Evolutionary conservation across 495 filamentous ascomycete species (phyloP).

Genomic region (Hyaloscypha hepaticicola): DNA sequence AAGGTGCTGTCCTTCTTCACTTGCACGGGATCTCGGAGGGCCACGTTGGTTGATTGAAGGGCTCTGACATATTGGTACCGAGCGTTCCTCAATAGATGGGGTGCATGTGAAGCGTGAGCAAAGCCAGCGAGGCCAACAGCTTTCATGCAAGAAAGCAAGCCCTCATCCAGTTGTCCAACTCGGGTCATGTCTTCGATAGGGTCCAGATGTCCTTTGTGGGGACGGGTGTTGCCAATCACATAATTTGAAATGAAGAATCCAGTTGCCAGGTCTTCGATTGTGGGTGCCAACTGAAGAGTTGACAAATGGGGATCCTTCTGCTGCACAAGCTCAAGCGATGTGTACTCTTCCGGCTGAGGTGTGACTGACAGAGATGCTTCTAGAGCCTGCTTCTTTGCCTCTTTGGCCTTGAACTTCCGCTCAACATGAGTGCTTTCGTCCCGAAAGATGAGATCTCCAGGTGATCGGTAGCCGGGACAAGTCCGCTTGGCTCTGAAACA

Average conservation of each 20-base stretch:
- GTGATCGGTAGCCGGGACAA: constrained; percentile 71
- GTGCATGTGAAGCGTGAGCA: constrained; percentile 40
- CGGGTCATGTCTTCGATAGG: constrained; percentile 31
- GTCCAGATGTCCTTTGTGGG: constrained; percentile 35
- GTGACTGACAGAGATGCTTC: background rate
- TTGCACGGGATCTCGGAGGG: constrained; percentile 50
- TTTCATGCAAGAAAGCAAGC: constrained; percentile 44
- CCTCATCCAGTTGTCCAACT: constrained; percentile 32
- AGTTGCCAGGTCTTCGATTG: constrained; percentile 41
- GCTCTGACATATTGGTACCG: constrained; percentile 49
- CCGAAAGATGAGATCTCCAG: constrained; percentile 68
- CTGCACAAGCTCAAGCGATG: constrained; percentile 15
- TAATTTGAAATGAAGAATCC: constrained; percentile 46
- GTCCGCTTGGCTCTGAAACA: constrained; percentile 59
- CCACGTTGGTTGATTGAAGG: constrained; percentile 47
- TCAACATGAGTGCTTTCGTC: constrained; percentile 69
- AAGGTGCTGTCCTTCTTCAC: constrained; percentile 61
- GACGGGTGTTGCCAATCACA: constrained; percentile 35
- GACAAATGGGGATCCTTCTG: constrained; percentile 10
- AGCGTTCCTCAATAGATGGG: constrained; percentile 40
- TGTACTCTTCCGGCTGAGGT: background rate
- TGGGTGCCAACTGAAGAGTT: constrained; percentile 12
- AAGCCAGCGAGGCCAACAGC: constrained; percentile 53
- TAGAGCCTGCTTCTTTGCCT: constrained; percentile 33
- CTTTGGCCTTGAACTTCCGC: constrained; percentile 53